phyloP scores from a whole-genome alignment of 805 yeast genomes.

The Priceomyces fermenticarens region DNA sequence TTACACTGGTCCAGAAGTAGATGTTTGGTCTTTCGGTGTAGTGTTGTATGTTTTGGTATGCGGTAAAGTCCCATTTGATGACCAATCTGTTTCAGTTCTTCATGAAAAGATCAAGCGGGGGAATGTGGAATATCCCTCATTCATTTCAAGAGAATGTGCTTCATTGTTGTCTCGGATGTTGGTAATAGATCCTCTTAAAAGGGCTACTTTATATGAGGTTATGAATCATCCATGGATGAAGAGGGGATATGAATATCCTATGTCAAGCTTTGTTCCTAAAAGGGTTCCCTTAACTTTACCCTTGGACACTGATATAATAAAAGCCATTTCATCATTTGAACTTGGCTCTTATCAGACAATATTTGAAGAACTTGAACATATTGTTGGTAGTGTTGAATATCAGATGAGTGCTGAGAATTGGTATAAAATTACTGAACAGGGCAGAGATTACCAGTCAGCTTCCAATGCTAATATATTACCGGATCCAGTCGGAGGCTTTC shows the following conservation, averaged over 20 bases:
- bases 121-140: slow-evolving; percentile 83
- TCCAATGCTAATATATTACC: slow-evolving; percentile 36
- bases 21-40: slow-evolving; percentile 97
- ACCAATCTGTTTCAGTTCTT: slow-evolving; percentile 83
- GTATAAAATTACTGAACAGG: slow-evolving; percentile 45
- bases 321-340: slow-evolving; percentile 74
- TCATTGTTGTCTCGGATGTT: slow-evolving; percentile 83
- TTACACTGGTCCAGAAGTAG: slow-evolving; percentile 95
- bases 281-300: slow-evolving; percentile 75
- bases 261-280: slow-evolving; percentile 69
- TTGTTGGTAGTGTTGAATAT: slow-evolving; percentile 67
- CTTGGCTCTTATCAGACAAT: slow-evolving; percentile 68
- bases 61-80: slow-evolving; percentile 98
- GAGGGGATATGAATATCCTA: slow-evolving; percentile 75
- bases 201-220: slow-evolving; percentile 79
- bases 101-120: slow-evolving; percentile 95
- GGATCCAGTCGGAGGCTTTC: slow-evolving; percentile 84
- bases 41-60: slow-evolving; percentile 92
- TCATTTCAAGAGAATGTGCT: slow-evolving; percentile 75
- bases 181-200: slow-evolving; percentile 79
- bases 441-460: slow-evolving; percentile 34
- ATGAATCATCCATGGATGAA: slow-evolving; percentile 93
- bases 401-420: slow-evolving; percentile 59
- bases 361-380: slow-evolving; percentile 49
- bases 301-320: slow-evolving; percentile 61